phyloP scores from a whole-genome alignment of 345 rosid genomes.

The Syzygium oleosum region DNA sequence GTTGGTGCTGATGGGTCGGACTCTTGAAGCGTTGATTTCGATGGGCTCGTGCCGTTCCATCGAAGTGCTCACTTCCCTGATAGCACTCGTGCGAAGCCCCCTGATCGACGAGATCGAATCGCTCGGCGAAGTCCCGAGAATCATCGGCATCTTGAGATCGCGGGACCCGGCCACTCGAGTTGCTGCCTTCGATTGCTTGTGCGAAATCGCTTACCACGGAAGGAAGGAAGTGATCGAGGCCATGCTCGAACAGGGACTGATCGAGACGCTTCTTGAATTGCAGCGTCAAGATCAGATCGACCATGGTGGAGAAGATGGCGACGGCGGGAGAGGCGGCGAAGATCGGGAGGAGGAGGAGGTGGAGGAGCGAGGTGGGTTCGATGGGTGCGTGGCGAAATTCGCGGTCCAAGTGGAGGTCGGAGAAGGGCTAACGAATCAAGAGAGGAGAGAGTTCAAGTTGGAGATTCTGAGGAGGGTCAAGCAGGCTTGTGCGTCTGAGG shows the following conservation, averaged over 20 bases:
- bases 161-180: constrained; percentile 5
- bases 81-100: constrained; percentile 31
- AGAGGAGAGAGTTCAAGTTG: constrained; percentile 28
- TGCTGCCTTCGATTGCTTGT: constrained; percentile 27
- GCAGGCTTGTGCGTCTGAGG: constrained; percentile 34
- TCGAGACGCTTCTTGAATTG: constrained; percentile 33
- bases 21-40: constrained; percentile 26
- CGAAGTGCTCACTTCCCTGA: constrained; percentile 22
- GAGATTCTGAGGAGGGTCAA: constrained; percentile 35
- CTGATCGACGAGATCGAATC: constrained; percentile 44
- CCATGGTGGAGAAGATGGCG: neutral
- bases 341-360: neutral
- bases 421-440: constrained; percentile 29
- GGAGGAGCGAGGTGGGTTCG: constrained; percentile 3
- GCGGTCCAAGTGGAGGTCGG: constrained; percentile 49
- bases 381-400: constrained; percentile 27
- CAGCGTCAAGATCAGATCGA: constrained; percentile 12
- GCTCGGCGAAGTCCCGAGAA: constrained; percentile 25
- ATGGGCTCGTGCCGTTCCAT: constrained; percentile 29
- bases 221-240: constrained; percentile 43
- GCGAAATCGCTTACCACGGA: constrained; percentile 35
- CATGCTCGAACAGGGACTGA: constrained; percentile 27
- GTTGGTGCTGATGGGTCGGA: constrained; percentile 47
- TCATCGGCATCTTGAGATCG: constrained; percentile 22
- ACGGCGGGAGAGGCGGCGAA: neutral